These are phyloP conservation scores for Yamadazyma dendronema DNA, from an alignment of 1,139 yeast species.

Conservation along the genomic window DNA sequence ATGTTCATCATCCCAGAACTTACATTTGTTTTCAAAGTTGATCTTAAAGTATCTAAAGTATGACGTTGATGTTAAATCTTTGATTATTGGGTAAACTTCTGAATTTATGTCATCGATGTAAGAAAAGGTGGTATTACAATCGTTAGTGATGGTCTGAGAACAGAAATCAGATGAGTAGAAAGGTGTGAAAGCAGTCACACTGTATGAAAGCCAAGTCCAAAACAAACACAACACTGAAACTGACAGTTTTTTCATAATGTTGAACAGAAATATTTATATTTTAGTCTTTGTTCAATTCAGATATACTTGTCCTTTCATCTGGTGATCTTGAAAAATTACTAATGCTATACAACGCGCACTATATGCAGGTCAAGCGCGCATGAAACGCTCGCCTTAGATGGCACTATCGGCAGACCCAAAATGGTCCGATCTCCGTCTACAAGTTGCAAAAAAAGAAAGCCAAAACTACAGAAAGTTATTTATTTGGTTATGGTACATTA, in stretches of 20 bases:
- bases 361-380: background rate
- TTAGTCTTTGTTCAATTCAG: background rate
- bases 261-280: background rate
- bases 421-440: background rate
- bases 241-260: background rate
- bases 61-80: constrained; percentile 59
- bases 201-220: background rate
- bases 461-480: too few relatives aligned
- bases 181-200: constrained; percentile 26
- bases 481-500: constrained; percentile 22
- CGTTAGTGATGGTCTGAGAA: constrained; percentile 45
- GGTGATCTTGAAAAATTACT: constrained; percentile 5
- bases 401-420: too few relatives aligned
- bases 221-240: background rate
- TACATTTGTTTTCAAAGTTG: constrained; percentile 82
- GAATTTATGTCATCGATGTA: constrained; percentile 41
- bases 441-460: background rate
- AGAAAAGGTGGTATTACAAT: constrained; percentile 48
- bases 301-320: constrained; percentile 4
- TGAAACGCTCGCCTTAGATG: background rate
- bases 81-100: constrained; percentile 47
- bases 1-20: constrained; percentile 80
- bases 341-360: background rate
- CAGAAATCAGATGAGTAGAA: constrained; percentile 48
- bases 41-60: constrained; percentile 86